A percentile compares a stretch with the other conserved stretches of the same genome.
Conservation (phyloP, 257 asterid genomes). For the Leptodermis oblonga region DNA sequence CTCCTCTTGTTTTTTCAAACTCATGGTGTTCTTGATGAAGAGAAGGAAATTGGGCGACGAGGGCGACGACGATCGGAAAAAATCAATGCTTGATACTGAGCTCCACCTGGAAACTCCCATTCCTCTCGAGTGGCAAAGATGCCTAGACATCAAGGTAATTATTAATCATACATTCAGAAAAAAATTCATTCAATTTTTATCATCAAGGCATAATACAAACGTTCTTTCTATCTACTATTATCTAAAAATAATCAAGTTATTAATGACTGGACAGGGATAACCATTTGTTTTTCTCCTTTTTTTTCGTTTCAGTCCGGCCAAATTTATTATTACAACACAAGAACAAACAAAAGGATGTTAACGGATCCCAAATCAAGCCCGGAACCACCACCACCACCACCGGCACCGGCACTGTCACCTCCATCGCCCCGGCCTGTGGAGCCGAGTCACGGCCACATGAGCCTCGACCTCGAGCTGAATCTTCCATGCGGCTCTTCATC, state of each 20-base stretch:
- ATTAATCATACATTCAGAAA: not conserved
- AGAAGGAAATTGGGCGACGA: conserved; percentile 56
- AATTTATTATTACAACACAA: conserved; percentile 50
- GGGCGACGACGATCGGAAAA: no score
- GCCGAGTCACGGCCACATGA: conserved; percentile 31
- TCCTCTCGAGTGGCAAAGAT: conserved; percentile 68
- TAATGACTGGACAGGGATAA: no score
- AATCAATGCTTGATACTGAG: conserved; percentile 17
- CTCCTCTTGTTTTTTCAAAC: not conserved
- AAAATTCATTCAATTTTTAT: no score
- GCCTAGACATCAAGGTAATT: conserved; percentile 62
- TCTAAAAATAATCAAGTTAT: no score
- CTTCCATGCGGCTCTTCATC: conserved; percentile 40
- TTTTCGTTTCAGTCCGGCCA: conserved; percentile 51
- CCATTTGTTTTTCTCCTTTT: no score
- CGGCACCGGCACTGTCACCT: conserved; percentile 1
- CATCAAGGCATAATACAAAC: no score
- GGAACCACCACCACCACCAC: conserved; percentile 19
- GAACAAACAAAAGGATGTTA: conserved; percentile 44
- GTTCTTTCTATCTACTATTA: no score
- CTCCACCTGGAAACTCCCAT: conserved; percentile 37
- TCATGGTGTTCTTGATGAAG: conserved; percentile 23
- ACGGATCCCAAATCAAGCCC: conserved; percentile 39
- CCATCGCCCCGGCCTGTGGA: no score
- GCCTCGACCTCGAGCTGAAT: conserved; percentile 72